A percentile compares a stretch with the other conserved stretches of the same genome.
Evolutionary conservation across 2,329 filamentous ascomycete genomes (phyloP).

Genomic region (Claviceps humidiphila): DNA sequence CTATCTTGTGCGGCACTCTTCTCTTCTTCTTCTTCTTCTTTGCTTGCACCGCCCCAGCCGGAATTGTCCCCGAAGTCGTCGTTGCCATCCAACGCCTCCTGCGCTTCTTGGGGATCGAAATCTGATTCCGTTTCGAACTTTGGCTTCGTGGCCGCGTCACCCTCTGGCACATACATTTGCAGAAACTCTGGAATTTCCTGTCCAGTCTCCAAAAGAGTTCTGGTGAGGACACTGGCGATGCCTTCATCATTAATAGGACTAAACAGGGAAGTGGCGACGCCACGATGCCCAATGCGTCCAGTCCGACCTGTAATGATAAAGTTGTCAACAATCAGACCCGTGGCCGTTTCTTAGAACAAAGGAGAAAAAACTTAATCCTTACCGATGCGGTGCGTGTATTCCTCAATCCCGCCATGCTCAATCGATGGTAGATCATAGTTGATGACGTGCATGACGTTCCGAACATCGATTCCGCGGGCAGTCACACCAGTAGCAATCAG

Average conservation of each 20-base stretch:
- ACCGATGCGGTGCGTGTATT: conserved; percentile 93
- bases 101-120: conserved; percentile 27
- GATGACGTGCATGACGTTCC: conserved; percentile 79
- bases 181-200: conserved; percentile 79
- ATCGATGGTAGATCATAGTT: conserved; percentile 76
- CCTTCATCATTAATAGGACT: conserved; percentile 57
- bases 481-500: conserved; percentile 77
- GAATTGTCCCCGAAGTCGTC: conserved; percentile 7
- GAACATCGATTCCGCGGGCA: conserved; percentile 79
- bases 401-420: conserved; percentile 73
- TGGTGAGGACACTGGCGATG: conserved; percentile 61
- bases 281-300: conserved; percentile 79
- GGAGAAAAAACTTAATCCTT: conserved; percentile 18
- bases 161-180: conserved; percentile 46
- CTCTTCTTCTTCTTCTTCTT: neutral
- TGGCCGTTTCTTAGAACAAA: neutral
- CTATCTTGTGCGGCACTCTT: neutral
- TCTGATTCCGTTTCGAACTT: conserved; percentile 44
- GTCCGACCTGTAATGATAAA: conserved; percentile 55
- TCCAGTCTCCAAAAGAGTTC: conserved; percentile 66
- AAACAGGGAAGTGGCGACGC: conserved; percentile 81
- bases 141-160: conserved; percentile 30
- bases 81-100: conserved; percentile 5
- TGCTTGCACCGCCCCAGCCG: neutral
- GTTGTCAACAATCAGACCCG: neutral